phyloP scores from a whole-genome alignment of 164 flowering plant species.

The Saururus chinensis region DNA sequence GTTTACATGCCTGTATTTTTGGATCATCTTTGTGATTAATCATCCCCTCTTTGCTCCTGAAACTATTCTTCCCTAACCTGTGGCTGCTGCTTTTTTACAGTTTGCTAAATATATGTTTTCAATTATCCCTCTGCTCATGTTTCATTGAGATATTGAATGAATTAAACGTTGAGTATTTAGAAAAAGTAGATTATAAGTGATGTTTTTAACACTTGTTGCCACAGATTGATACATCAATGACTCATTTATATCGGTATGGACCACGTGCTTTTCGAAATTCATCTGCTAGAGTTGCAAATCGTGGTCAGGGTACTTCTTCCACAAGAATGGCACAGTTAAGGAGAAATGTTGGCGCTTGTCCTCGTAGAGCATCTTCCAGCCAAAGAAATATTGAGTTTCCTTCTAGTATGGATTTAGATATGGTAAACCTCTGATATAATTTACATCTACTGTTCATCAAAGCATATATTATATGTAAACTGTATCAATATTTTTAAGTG shows the following conservation, averaged over 20 bases:
- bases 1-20: no score
- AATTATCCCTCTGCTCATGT: no score
- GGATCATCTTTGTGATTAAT: no score
- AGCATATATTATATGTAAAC: no score
- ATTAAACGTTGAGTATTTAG: no score
- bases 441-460: not conserved
- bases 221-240: constrained; percentile 29
- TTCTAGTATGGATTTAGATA: constrained; percentile 57
- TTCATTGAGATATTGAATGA: no score
- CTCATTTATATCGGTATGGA: constrained; percentile 19
- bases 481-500: no score
- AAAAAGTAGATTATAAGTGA: no score
- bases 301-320: constrained; percentile 27
- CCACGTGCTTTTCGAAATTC: constrained; percentile 23
- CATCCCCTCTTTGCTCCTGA: no score
- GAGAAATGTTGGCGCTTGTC: constrained; percentile 20
- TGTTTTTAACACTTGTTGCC: not conserved
- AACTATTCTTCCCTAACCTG: no score
- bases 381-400: constrained; percentile 43
- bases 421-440: constrained; percentile 30
- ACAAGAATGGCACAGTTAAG: constrained; percentile 42
- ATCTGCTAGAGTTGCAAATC: constrained; percentile 32
- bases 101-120: no score
- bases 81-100: no score
- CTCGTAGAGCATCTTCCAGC: constrained; percentile 26